Percentiles rank a stretch among this genome's conserved stretches.
These are phyloP conservation scores for Dacryopinax primogenitus DNA, from an alignment of 768 basidiomycete genomes.

Conservation along the genomic window DNA sequence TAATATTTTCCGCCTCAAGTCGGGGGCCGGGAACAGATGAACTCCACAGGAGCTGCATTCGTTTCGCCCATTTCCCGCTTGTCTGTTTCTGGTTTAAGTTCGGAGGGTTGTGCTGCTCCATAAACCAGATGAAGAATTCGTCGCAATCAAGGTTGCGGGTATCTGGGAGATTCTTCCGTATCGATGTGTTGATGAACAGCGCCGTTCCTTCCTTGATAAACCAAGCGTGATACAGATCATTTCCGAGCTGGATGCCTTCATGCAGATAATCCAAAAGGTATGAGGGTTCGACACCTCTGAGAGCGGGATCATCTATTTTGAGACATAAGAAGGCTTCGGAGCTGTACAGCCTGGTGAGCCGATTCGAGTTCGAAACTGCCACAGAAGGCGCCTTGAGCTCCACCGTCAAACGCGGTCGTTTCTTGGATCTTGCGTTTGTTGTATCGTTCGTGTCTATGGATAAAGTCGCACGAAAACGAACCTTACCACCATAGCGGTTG, in stretches of 20 bases:
- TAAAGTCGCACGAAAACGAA: neutral
- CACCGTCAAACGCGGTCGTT: neutral
- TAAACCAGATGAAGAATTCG: neutral
- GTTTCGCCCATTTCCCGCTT: neutral
- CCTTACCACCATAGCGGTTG: neutral
- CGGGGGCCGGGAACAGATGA: neutral
- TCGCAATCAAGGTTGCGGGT: neutral
- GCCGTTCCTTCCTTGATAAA: slow-evolving; percentile 4
- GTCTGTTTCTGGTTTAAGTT: neutral
- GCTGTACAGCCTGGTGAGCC: neutral
- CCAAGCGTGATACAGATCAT: slow-evolving; percentile 4
- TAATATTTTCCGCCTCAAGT: neutral
- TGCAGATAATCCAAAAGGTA: neutral
- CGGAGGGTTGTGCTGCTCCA: neutral
- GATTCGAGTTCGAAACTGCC: neutral
- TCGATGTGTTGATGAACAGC: neutral
- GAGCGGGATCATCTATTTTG: neutral
- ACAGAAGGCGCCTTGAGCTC: neutral
- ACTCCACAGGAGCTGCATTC: slow-evolving; percentile 4
- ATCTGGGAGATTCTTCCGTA: neutral
- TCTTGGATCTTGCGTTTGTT: neutral
- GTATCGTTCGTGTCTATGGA: neutral
- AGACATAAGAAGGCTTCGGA: neutral
- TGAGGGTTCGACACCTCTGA: neutral
- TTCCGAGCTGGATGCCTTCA: neutral